Percentiles rank a stretch among this genome's conserved stretches.
phyloP scores from a whole-genome alignment of 225 moss, liverwort and hornwort species.

The Antitrichia curtipendula region DNA sequence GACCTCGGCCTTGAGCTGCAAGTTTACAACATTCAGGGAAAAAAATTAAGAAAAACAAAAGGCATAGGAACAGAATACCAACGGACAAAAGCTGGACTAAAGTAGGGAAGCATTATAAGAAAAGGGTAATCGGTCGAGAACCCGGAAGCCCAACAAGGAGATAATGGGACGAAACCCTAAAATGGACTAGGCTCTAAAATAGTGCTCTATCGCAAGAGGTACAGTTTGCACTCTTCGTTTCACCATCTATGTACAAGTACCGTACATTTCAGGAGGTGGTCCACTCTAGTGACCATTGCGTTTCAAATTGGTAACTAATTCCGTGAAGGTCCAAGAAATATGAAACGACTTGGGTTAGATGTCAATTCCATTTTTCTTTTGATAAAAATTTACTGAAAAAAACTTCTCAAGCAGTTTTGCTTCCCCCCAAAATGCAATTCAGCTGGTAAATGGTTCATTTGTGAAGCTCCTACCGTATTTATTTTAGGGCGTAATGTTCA shows the following conservation, averaged over 20 bases:
- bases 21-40: not conserved
- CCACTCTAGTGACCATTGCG: not conserved
- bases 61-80: not conserved
- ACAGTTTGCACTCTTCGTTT: not conserved
- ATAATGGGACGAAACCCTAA: not conserved
- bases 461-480: not conserved
- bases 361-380: not conserved
- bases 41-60: not conserved
- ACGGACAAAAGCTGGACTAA: not conserved
- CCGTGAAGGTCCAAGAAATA: not conserved
- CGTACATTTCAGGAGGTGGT: not conserved
- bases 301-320: not conserved
- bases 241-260: not conserved
- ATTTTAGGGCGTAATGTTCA: too few species aligned
- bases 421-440: not conserved
- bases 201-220: not conserved
- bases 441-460: not conserved
- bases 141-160: not conserved
- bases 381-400: not conserved
- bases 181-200: not conserved
- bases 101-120: not conserved
- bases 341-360: not conserved
- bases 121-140: not conserved
- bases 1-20: conserved; percentile 46
- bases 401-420: too few species aligned